Percentiles rank a stretch among this genome's conserved stretches.
phyloP scores from a whole-genome alignment of 495 filamentous ascomycete species.

The Hypomontagnella submonticulosa region DNA sequence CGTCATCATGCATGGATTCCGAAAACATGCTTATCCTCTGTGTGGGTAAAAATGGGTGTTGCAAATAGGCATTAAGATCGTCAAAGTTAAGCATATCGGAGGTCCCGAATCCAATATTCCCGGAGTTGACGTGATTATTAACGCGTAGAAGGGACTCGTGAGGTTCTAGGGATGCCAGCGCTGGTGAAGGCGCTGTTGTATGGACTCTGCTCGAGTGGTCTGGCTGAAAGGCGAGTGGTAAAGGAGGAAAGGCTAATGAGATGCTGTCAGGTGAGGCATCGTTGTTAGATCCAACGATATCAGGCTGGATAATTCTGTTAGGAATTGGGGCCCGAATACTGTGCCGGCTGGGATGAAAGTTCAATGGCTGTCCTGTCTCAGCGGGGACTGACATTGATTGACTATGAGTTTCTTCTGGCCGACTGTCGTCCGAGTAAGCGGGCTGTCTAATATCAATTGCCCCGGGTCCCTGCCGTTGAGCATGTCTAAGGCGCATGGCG shows the following conservation, averaged over 20 bases:
- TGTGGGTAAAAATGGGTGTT: slow-evolving; percentile 34
- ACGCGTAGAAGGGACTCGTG: slow-evolving; percentile 1
- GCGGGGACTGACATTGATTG: slow-evolving; percentile 11
- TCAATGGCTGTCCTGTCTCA: neutral
- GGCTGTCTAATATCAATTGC: slow-evolving; percentile 51
- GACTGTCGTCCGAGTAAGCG: slow-evolving; percentile 49
- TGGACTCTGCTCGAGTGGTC: slow-evolving; percentile 47
- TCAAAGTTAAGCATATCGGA: slow-evolving; percentile 21
- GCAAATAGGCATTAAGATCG: slow-evolving; percentile 35
- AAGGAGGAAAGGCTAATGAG: slow-evolving; percentile 52
- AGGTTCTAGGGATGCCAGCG: neutral
- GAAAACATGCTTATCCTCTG: slow-evolving; percentile 41
- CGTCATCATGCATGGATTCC: neutral
- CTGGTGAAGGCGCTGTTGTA: slow-evolving; percentile 47
- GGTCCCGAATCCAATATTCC: neutral
- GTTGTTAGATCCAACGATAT: neutral
- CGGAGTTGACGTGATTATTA: neutral
- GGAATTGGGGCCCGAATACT: neutral
- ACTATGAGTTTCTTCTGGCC: neutral
- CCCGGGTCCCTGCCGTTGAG: slow-evolving; percentile 39
- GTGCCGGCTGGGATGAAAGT: neutral
- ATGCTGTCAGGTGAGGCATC: slow-evolving; percentile 39
- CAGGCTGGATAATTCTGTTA: neutral
- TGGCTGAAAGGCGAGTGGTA: slow-evolving; percentile 50
- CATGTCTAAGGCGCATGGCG: slow-evolving; percentile 47